These are phyloP conservation scores for Cryptomeria japonica DNA, from an alignment of 75 land plant species.

Conservation along the genomic window DNA sequence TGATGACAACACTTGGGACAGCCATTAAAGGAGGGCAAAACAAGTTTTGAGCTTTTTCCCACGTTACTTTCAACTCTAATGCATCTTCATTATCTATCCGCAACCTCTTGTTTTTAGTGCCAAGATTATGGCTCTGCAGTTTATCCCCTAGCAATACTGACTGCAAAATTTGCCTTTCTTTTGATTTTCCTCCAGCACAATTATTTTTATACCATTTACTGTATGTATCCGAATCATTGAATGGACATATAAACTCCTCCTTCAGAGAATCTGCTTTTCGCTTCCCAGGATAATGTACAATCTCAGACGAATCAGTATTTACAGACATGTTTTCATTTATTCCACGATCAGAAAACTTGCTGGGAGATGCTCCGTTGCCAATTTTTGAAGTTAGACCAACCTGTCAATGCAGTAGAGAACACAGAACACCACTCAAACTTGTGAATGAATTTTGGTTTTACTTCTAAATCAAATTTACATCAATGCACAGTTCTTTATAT, in stretches of 20 bases:
- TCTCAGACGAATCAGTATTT: neutral
- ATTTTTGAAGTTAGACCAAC: neutral
- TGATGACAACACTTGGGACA: conserved; percentile 32
- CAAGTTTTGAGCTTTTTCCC: conserved; percentile 54
- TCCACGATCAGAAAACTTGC: neutral
- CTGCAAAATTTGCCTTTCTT: conserved; percentile 7
- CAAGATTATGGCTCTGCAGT: conserved; percentile 32
- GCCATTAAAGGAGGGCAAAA: conserved; percentile 31
- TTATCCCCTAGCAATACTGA: conserved; percentile 16
- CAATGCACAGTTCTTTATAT: neutral
- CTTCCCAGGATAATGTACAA: neutral
- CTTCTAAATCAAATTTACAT: neutral
- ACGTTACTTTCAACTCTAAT: conserved; percentile 28
- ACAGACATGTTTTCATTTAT: neutral
- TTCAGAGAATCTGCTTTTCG: neutral
- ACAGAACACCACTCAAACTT: neutral
- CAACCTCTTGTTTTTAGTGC: conserved; percentile 39
- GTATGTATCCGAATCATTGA: neutral
- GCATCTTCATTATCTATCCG: conserved; percentile 35
- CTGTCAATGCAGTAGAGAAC: neutral
- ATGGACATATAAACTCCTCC: neutral
- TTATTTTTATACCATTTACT: neutral
- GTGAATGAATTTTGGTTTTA: neutral
- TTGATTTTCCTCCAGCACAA: conserved; percentile 6
- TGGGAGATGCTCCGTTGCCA: neutral